Evolutionary conservation across 2,329 filamentous ascomycete genomes (phyloP), one percentile per base, ranked within the genome.

Genomic region (Cordyceps tenuipes): DNA sequence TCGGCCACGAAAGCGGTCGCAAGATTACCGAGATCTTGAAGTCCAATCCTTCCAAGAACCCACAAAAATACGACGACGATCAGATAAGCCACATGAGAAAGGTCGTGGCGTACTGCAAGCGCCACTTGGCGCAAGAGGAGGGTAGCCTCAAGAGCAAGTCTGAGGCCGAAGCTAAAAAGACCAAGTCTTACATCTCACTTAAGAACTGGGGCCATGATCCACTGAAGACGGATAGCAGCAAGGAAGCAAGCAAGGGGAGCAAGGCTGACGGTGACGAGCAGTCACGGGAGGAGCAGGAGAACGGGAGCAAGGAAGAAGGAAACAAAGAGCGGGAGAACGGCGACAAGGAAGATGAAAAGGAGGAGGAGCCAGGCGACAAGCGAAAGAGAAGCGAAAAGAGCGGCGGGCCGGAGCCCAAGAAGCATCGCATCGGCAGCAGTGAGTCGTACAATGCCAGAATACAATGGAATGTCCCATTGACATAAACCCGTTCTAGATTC

Each of bases 91-190:
- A 86, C 63, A 86, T 86, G 82, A 76, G 83, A 53, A 80, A 78
- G 64, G 85, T 87, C 0, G 84, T 86, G 0, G 76, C 83, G 0
- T 87, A 87, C 63, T 85, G 82, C 68, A 88, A 88, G 68, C 76
- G 84, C 5, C 85, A 88, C 71, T 72, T 89, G 0, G 85, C 84
- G 0, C 84, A 87, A 65, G 85, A 88, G 69, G 77, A 79, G 60
- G 79, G 77, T 63, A 76, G 76, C 39, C 85, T 86, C 66, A 72
- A 76, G 60, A 75, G 85, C 64, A 82, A 82, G 55, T 69, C 76
- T 0, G 62, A 68, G 0, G 72, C 73, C 13, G 74, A 77, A n/a
- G 68, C 76, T 8, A 77, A 77, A 52, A 72, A 77, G 69, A 79
- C 76, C 39, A 79, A 79, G 63, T 79, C 76, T 0, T 85, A 86